Evolutionary conservation across 176 grass and related monocot species (phyloP), one percentile per base, ranked within the genome.

Genomic region (Cenchrus purpureus): DNA sequence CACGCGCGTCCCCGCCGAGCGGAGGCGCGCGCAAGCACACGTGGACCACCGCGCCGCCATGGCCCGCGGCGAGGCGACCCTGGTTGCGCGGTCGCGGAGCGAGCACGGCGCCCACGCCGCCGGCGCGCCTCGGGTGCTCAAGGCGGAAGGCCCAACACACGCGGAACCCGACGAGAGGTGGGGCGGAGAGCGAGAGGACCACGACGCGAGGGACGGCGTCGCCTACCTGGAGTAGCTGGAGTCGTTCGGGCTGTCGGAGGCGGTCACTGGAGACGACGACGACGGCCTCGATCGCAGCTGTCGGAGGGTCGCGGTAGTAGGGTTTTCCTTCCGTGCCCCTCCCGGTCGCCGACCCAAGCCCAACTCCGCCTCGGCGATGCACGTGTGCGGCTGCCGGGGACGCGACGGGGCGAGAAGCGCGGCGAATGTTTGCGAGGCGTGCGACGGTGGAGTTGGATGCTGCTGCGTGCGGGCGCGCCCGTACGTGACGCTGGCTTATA

Each of bases 401-500:
- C 53, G 14, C 11, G 59, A 22, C 49, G 59, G 8, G 8, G 40
- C 61, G 72, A 81, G 20, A 28, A 0, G 46, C n/a, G 46, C 48
- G 13, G 50, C 55, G 84, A 62, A 66, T 78, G 65, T 22, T 56
- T 17, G 40, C 46, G 53, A 69, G 28, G 25, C 48, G 70, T 62
- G 82, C 34, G 72, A 61, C 82, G 61, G 72, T 55, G 82, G 43
- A 70, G 74, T 12, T 43, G 31, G 29, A 6, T 46, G 68, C 42
- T 25, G 51, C 52, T 40, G 28, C 16, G 52, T 28, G 14, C 29
- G 25, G 32, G 32, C 53, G 31, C 31, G 31, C 31, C 31, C 31
- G 53, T 76, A 58, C 73, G 73, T 58, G 73, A 55, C 72, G 72
- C 50, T 43, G 16, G 20, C 3, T 56, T 82, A 58, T 71, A 82